phyloP scores from a whole-genome alignment of 192 early-diverging fungal genomes.

The Coemansia sp. region DNA sequence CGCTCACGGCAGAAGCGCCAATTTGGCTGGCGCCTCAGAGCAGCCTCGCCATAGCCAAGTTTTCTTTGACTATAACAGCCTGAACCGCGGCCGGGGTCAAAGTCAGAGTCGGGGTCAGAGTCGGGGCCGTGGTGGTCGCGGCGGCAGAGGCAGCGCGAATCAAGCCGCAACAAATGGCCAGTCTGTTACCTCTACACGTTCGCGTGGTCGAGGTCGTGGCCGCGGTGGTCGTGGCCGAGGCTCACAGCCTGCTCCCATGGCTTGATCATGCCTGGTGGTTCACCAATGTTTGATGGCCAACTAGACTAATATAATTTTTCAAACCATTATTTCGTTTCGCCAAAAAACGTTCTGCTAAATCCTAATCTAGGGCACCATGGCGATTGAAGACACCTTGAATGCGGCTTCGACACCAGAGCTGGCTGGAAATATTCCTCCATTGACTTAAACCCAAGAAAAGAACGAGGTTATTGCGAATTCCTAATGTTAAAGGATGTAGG shows the following conservation, averaged over 20 bases:
- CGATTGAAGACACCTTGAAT: neutral
- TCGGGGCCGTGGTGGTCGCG: slow-evolving; percentile 11
- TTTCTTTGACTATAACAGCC: slow-evolving; percentile 25
- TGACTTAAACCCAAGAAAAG: slow-evolving; percentile 83
- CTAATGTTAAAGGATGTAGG: slow-evolving; percentile 74
- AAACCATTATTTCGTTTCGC: too few species aligned
- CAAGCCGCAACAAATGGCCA: neutral
- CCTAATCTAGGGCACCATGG: neutral
- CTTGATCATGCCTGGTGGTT: neutral
- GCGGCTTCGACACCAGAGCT: neutral
- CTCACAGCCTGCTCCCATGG: neutral
- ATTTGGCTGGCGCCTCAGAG: neutral
- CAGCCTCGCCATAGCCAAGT: slow-evolving; percentile 14
- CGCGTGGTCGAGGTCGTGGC: slow-evolving; percentile 15
- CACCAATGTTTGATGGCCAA: neutral
- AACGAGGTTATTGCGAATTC: slow-evolving; percentile 84
- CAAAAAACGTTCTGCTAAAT: too few species aligned
- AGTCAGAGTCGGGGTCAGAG: slow-evolving; percentile 11
- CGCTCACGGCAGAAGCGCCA: neutral
- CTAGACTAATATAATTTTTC: neutral
- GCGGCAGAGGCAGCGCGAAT: neutral
- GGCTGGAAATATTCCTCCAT: slow-evolving; percentile 11
- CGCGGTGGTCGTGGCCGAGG: slow-evolving; percentile 15
- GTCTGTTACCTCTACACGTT: neutral
- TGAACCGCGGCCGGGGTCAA: slow-evolving; percentile 1